Evolutionary conservation across 78 protist genomes (phyloP).

Genomic region (Polysphondylium violaceum): DNA sequence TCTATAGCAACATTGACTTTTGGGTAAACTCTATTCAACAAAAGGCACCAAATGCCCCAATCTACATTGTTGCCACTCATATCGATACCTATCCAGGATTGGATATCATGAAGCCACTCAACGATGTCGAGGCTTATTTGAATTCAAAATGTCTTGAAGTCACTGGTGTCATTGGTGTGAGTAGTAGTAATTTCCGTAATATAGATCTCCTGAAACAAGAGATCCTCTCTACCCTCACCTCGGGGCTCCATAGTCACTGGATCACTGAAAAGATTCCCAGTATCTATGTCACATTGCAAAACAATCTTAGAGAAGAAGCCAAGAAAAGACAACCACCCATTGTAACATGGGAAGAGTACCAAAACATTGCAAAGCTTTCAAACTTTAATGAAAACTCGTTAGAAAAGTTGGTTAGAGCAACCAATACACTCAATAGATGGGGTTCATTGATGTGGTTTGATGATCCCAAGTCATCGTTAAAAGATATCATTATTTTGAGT

Average conservation of each 20-base stretch:
- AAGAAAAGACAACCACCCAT: conserved; percentile 45
- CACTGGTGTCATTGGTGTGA: conserved; percentile 66
- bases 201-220: conserved; percentile 57
- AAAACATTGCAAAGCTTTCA: conserved; percentile 32
- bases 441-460: conserved; percentile 77
- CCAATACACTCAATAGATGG: conserved; percentile 66
- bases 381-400: conserved; percentile 15
- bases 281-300: conserved; percentile 26
- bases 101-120: conserved; percentile 51
- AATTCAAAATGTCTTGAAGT: conserved; percentile 32
- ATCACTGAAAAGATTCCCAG: conserved; percentile 46
- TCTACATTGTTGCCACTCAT: conserved; percentile 81
- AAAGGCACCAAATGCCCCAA: conserved; percentile 69
- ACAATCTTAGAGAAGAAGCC: conserved; percentile 43
- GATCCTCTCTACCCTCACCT: conserved; percentile 24
- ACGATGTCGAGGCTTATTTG: conserved; percentile 35
- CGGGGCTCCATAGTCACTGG: not conserved
- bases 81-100: conserved; percentile 29
- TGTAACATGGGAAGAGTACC: conserved; percentile 60
- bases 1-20: conserved; percentile 37
- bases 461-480: conserved; percentile 32
- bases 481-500: conserved; percentile 38
- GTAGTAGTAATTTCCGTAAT: conserved; percentile 18
- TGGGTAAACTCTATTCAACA: conserved; percentile 70
- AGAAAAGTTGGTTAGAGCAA: conserved; percentile 63